Percentiles rank a stretch among this genome's conserved stretches.
Evolutionary conservation across 768 basidiomycete genomes (phyloP).

Genomic region (Boletellus ananas): DNA sequence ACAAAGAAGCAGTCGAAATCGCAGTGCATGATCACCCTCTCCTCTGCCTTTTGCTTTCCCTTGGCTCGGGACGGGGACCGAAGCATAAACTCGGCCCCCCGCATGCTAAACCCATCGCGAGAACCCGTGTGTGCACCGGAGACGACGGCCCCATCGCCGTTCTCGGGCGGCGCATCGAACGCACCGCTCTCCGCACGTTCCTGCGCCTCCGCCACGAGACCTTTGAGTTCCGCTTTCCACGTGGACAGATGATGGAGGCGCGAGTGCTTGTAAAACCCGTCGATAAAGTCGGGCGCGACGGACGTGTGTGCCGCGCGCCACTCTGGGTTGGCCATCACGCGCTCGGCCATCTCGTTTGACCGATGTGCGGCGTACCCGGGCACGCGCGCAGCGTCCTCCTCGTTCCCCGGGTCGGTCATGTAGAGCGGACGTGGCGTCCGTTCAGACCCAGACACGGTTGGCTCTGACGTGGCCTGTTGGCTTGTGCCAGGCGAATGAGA

Average conservation of each 20-base stretch:
- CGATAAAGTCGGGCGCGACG: slow-evolving; percentile 79
- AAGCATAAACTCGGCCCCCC: slow-evolving; percentile 46
- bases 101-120: slow-evolving; percentile 44
- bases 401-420: slow-evolving; percentile 41
- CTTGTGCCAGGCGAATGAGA: neutral
- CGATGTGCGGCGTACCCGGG: slow-evolving; percentile 64
- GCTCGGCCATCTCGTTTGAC: slow-evolving; percentile 70
- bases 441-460: slow-evolving; percentile 6
- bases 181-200: slow-evolving; percentile 53
- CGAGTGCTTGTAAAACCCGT: slow-evolving; percentile 79
- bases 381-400: slow-evolving; percentile 42
- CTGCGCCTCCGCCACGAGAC: slow-evolving; percentile 76
- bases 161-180: slow-evolving; percentile 5
- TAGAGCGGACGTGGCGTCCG: slow-evolving; percentile 26
- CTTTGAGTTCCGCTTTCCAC: slow-evolving; percentile 88
- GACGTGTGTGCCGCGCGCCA: slow-evolving; percentile 92
- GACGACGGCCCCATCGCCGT: neutral
- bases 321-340: slow-evolving; percentile 75
- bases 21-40: slow-evolving; percentile 82
- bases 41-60: slow-evolving; percentile 50
- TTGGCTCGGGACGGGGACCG: slow-evolving; percentile 47
- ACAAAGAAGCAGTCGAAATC: slow-evolving; percentile 99
- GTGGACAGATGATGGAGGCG: slow-evolving; percentile 89
- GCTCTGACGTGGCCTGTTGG: neutral
- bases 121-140: neutral